Conservation (phyloP, 176 grass and related monocot genomes). For the Oryza coarctata region DNA sequence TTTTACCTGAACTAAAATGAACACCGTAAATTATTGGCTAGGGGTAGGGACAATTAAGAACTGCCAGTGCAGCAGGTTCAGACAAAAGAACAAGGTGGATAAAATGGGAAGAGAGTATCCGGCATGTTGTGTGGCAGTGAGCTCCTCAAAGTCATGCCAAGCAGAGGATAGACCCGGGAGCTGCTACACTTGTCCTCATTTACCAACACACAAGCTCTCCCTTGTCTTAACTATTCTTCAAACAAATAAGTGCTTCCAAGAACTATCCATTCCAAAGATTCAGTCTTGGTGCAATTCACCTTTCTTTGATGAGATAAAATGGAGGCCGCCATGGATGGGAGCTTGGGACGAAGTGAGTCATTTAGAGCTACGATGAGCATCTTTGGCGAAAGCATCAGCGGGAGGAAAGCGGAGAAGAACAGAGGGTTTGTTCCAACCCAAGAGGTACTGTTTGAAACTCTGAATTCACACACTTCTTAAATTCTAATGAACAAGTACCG, state of each 20-base stretch:
- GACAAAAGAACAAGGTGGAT: constrained; percentile 32
- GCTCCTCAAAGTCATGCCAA: constrained; percentile 21
- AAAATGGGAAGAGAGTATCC: background rate
- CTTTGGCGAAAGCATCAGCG: constrained; percentile 71
- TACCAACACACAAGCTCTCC: constrained; percentile 24
- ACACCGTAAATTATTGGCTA: background rate
- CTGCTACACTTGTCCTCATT: constrained; percentile 29
- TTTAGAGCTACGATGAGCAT: constrained; percentile 70
- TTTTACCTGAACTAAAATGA: background rate
- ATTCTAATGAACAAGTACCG: constrained; percentile 11
- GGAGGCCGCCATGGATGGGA: constrained; percentile 52
- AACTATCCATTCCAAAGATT: background rate
- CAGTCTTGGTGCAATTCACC: background rate
- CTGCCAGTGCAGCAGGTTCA: background rate
- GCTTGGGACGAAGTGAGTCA: constrained; percentile 46
- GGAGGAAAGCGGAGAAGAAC: constrained; percentile 50
- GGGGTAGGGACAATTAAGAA: no score
- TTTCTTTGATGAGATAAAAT: constrained; percentile 33
- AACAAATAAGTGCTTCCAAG: background rate
- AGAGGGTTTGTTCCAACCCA: constrained; percentile 22
- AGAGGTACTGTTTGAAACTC: constrained; percentile 69
- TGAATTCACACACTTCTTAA: background rate
- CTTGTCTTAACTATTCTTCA: background rate
- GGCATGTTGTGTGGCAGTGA: constrained; percentile 46
- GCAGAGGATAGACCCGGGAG: constrained; percentile 38